Evolutionary conservation across 768 basidiomycete genomes (phyloP), one percentile per base, ranked within the genome.

Genomic region (Pleurotus eryngii): DNA sequence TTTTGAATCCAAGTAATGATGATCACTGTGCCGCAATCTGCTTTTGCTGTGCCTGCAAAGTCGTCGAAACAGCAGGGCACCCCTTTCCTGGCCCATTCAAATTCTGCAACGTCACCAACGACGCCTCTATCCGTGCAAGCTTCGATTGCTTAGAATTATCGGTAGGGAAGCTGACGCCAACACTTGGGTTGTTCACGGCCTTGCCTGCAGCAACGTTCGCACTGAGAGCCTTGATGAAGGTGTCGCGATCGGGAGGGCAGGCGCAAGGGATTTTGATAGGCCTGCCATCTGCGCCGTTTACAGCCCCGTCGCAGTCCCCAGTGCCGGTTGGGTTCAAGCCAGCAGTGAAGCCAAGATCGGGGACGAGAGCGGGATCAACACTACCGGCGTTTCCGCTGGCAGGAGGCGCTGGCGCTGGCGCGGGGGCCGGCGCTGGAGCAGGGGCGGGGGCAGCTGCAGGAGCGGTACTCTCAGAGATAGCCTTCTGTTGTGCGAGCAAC

Each of bases 291-390:
- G 71, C 71, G 3, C 77, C 72, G 15, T 81, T 83, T 20, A 74
- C 78, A 45, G 76, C 70, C 9, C 87, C 88, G 62, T 87, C 85
- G 59, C 88, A 90, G 64, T 89, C 81, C n/a, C 85, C 87, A 5
- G 83, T 84, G 14, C 87, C 76, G 24, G 83, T 83, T 14, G 87
- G 87, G 65, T 88, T 87, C 18, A 81, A 61, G 42, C 83, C 84
- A 24, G 84, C 65, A 14, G 68, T 58, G 62, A 76, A 75, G 22
- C 86, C 87, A 42, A 89, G 81, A 3, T 79, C 67, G 0, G 87
- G 87, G 8, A 86, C 79, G 1, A 87, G 75, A 2, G 72, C 64
- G n/a, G 78, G 70, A 64, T 83, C 68, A 14, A 87, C 80, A 57
- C 76, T 79, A 8, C 49, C 27, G 15, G 26, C 15, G 15, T 38